Percentiles rank a stretch among this genome's conserved stretches.
Evolutionary conservation across 805 yeast species (phyloP).

Genomic region (Zygosaccharomyces bailii): DNA sequence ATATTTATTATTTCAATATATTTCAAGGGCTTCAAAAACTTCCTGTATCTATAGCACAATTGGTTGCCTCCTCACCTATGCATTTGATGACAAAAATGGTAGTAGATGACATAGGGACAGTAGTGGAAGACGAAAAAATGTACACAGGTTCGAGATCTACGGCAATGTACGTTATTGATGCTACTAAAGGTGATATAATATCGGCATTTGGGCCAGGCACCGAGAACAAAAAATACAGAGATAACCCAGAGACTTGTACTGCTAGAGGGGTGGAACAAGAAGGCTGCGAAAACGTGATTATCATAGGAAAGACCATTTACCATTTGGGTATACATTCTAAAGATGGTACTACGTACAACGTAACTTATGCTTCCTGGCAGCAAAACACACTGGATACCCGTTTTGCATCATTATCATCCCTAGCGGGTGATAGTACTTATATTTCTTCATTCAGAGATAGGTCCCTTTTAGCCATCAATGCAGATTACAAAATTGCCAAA

Average conservation of each 20-base stretch:
- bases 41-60: slow-evolving; percentile 73
- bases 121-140: slow-evolving; percentile 60
- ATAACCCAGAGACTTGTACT: slow-evolving; percentile 13
- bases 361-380: slow-evolving; percentile 85
- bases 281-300: slow-evolving; percentile 40
- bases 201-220: slow-evolving; percentile 62
- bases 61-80: slow-evolving; percentile 83
- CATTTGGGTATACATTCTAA: slow-evolving; percentile 74
- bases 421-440: slow-evolving; percentile 68
- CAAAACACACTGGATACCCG: slow-evolving; percentile 76
- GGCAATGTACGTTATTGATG: slow-evolving; percentile 68
- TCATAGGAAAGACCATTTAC: slow-evolving; percentile 69
- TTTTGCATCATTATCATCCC: slow-evolving; percentile 46
- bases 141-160: slow-evolving; percentile 84
- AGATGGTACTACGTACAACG: slow-evolving; percentile 72
- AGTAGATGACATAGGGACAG: slow-evolving; percentile 44
- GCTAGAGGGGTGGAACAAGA: slow-evolving; percentile 13
- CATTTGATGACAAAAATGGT: slow-evolving; percentile 45
- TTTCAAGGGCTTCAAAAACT: slow-evolving; percentile 71
- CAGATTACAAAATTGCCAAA: slow-evolving; percentile 61
- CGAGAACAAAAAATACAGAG: slow-evolving; percentile 27
- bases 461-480: slow-evolving; percentile 71
- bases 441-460: slow-evolving; percentile 83
- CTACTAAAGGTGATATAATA: slow-evolving; percentile 68
- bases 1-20: slow-evolving; percentile 73